Percentiles rank a stretch among this genome's conserved stretches.
phyloP scores from a whole-genome alignment of 1,284 basidiomycete species.

The Boletellus sp. region DNA sequence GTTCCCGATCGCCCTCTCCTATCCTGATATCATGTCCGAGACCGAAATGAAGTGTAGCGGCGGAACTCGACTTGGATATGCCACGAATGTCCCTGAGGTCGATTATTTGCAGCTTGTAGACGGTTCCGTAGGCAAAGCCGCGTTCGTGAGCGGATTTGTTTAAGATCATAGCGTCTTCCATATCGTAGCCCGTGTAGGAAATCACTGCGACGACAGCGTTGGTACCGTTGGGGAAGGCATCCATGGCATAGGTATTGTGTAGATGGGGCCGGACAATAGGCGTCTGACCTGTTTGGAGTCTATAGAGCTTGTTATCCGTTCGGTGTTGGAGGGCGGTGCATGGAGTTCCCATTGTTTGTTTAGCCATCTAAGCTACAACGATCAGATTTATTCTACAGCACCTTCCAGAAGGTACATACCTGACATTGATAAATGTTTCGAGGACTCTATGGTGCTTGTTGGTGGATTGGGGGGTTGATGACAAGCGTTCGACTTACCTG shows the following conservation, averaged over 20 bases:
- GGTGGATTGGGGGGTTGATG: slow-evolving; percentile 1
- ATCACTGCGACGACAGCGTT: slow-evolving; percentile 99
- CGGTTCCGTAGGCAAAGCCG: slow-evolving; percentile 94
- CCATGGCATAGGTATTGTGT: slow-evolving; percentile 97
- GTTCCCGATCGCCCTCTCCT: slow-evolving; percentile 52
- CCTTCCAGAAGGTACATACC: slow-evolving; percentile 37
- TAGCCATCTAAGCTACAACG: slow-evolving; percentile 78
- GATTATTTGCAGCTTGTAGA: slow-evolving; percentile 94
- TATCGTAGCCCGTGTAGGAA: slow-evolving; percentile 99
- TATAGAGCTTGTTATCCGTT: slow-evolving; percentile 99
- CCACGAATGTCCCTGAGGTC: slow-evolving; percentile 84
- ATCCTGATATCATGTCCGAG: slow-evolving; percentile 74
- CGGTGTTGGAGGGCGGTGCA: slow-evolving; percentile 87
- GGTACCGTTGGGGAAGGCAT: slow-evolving; percentile 96
- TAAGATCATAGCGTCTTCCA: slow-evolving; percentile 99
- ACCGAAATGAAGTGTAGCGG: slow-evolving; percentile 80
- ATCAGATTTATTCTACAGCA: slow-evolving; percentile 10
- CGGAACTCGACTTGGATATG: slow-evolving; percentile 49
- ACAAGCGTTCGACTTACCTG: slow-evolving; percentile 51
- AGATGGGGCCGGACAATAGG: slow-evolving; percentile 91
- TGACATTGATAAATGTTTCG: slow-evolving; percentile 88
- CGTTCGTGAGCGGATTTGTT: slow-evolving; percentile 99
- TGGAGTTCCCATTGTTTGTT: slow-evolving; percentile 99
- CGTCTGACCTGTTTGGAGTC: slow-evolving; percentile 92
- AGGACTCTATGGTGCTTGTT: slow-evolving; percentile 52